Evolutionary conservation across 768 basidiomycete species (phyloP).

Genomic region (Cyathus striatus): DNA sequence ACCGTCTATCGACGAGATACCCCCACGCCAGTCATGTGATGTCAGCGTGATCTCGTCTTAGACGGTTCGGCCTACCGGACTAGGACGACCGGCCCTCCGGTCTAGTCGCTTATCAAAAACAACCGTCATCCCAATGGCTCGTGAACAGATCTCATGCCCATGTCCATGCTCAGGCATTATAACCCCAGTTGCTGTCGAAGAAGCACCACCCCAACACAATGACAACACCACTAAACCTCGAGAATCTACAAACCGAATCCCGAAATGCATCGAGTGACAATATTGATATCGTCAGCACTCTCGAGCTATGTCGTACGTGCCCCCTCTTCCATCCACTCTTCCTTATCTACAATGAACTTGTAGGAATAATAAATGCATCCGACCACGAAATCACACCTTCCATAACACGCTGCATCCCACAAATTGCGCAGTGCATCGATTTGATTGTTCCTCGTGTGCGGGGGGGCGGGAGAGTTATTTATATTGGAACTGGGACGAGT

Average conservation of each 20-base stretch:
- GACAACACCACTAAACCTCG: no score
- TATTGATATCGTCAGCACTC: constrained; percentile 22
- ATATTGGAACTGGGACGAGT: constrained; percentile 30
- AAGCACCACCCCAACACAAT: no score
- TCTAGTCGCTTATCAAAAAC: no score
- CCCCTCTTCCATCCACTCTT: neutral
- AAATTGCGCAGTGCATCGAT: constrained; percentile 23
- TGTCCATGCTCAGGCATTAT: no score
- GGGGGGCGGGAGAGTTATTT: constrained; percentile 23
- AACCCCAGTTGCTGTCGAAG: no score
- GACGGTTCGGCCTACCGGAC: no score
- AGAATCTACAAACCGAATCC: constrained; percentile 22
- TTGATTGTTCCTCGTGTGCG: constrained; percentile 18
- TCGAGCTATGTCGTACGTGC: constrained; percentile 22
- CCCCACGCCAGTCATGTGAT: no score
- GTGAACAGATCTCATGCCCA: no score
- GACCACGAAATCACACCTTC: constrained; percentile 20
- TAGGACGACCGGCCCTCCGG: no score
- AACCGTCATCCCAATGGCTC: no score
- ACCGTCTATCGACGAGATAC: no score
- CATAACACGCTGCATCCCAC: constrained; percentile 18
- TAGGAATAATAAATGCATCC: constrained; percentile 25
- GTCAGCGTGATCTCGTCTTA: no score
- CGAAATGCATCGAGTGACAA: constrained; percentile 16
- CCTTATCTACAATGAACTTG: neutral